Percentiles rank a stretch among this genome's conserved stretches.
Evolutionary conservation across 371 early-diverging fungal genomes (phyloP).

Genomic region (Mucor indicus): DNA sequence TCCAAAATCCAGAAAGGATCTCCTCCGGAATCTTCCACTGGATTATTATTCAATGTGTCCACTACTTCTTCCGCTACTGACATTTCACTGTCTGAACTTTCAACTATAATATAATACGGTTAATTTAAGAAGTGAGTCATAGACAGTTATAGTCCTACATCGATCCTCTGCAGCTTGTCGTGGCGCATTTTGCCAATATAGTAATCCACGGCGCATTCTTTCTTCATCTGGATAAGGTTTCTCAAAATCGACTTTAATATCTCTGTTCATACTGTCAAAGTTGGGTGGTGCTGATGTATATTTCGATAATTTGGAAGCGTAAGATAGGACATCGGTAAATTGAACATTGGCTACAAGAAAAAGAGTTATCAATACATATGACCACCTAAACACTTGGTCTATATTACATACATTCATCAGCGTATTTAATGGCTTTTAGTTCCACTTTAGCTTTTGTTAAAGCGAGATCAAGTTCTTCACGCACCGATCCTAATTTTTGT

Average conservation of each 20-base stretch:
- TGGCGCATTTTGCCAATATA: constrained; percentile 44
- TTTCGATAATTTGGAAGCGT: constrained; percentile 48
- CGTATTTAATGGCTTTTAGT: constrained; percentile 31
- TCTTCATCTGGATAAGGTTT: constrained; percentile 57
- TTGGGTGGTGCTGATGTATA: constrained; percentile 51
- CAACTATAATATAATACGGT: constrained; percentile 24
- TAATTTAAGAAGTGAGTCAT: background rate
- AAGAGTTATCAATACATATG: background rate
- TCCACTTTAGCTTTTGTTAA: constrained; percentile 35
- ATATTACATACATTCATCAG: constrained; percentile 27
- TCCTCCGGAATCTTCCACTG: constrained; percentile 29
- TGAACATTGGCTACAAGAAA: constrained; percentile 39
- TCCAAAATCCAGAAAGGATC: constrained; percentile 51
- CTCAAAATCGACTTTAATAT: constrained; percentile 44
- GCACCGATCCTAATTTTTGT: constrained; percentile 26
- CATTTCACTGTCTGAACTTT: constrained; percentile 38
- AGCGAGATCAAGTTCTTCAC: constrained; percentile 27
- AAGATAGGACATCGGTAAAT: constrained; percentile 47
- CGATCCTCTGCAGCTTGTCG: constrained; percentile 27
- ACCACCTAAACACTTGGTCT: background rate
- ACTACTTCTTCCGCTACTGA: constrained; percentile 26
- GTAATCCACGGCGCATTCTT: constrained; percentile 41
- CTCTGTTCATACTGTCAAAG: constrained; percentile 35
- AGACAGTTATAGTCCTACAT: constrained; percentile 19
- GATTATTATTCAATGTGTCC: constrained; percentile 12